These are phyloP conservation scores for Fusarium palustre DNA, from an alignment of 2,329 filamentous ascomycete species.

Conservation along the genomic window DNA sequence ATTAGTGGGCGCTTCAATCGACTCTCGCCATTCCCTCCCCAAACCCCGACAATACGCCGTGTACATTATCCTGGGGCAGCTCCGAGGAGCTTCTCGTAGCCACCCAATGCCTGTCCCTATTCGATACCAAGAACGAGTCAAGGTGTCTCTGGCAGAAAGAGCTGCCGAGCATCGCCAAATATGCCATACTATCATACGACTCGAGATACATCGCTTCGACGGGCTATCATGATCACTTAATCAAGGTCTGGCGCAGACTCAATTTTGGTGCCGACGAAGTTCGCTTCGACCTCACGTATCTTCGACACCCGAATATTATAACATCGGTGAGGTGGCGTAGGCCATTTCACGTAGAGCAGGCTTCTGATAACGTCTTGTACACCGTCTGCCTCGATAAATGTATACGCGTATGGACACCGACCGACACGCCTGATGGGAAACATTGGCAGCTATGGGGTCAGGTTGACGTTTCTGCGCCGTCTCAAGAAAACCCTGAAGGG, in stretches of 20 bases:
- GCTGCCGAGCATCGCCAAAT: constrained; percentile 78
- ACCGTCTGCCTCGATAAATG: constrained; percentile 86
- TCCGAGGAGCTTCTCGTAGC: constrained; percentile 87
- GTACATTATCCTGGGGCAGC: constrained; percentile 83
- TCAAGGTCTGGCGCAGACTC: constrained; percentile 92
- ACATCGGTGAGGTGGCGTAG: constrained; percentile 88
- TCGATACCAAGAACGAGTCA: constrained; percentile 62
- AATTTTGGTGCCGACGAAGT: constrained; percentile 86
- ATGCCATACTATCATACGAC: constrained; percentile 85
- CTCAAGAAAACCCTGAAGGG: constrained; percentile 59
- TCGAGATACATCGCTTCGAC: constrained; percentile 87
- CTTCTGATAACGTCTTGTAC: constrained; percentile 87
- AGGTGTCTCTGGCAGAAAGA: constrained; percentile 77
- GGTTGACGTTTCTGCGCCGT: constrained; percentile 79
- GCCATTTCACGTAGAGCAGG: constrained; percentile 80
- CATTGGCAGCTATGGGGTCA: constrained; percentile 83
- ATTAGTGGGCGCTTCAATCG: constrained; percentile 73
- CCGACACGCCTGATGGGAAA: constrained; percentile 76
- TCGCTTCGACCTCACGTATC: constrained; percentile 89
- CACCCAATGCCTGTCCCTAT: constrained; percentile 76
- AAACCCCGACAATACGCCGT: constrained; percentile 52
- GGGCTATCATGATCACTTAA: constrained; percentile 80
- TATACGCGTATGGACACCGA: constrained; percentile 85
- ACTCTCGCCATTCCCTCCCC: constrained; percentile 61
- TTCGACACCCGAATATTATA: constrained; percentile 85